Conservation (phyloP, 2,329 filamentous ascomycete species). For the Epichloe glyceriae region DNA sequence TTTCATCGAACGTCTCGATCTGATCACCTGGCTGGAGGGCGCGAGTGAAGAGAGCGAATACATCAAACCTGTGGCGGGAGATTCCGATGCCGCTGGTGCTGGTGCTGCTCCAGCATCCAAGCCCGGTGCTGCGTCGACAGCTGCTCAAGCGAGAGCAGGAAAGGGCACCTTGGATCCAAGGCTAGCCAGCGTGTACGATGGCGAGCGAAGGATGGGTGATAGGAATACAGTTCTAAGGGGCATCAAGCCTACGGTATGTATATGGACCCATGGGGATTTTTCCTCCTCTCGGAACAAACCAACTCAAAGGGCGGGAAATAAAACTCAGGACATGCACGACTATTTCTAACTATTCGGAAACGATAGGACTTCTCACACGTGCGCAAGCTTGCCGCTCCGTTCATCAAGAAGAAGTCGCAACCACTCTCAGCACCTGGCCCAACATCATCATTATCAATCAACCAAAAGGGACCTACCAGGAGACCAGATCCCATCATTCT, state of each 20-base stretch:
- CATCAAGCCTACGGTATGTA: constrained; percentile 70
- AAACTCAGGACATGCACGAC: neutral
- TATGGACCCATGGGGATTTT: too few relatives aligned
- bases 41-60: constrained; percentile 85
- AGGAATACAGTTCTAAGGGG: constrained; percentile 79
- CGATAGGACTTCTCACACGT: constrained; percentile 83
- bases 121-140: constrained; percentile 27
- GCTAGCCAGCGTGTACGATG: constrained; percentile 77
- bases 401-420: constrained; percentile 51
- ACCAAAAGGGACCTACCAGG: constrained; percentile 36
- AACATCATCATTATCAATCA: constrained; percentile 37
- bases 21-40: constrained; percentile 88
- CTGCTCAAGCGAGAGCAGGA: constrained; percentile 37
- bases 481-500: constrained; percentile 82
- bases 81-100: constrained; percentile 32
- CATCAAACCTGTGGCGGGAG: constrained; percentile 70
- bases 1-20: constrained; percentile 81
- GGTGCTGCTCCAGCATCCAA: constrained; percentile 18
- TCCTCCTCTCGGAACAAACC: too few relatives aligned
- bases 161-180: constrained; percentile 66
- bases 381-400: constrained; percentile 68
- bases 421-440: constrained; percentile 25
- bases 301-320: too few relatives aligned
- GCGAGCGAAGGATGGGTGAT: constrained; percentile 84
- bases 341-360: neutral